phyloP scores from a whole-genome alignment of 805 yeast species.

The Saccharomyces eubayanus region DNA sequence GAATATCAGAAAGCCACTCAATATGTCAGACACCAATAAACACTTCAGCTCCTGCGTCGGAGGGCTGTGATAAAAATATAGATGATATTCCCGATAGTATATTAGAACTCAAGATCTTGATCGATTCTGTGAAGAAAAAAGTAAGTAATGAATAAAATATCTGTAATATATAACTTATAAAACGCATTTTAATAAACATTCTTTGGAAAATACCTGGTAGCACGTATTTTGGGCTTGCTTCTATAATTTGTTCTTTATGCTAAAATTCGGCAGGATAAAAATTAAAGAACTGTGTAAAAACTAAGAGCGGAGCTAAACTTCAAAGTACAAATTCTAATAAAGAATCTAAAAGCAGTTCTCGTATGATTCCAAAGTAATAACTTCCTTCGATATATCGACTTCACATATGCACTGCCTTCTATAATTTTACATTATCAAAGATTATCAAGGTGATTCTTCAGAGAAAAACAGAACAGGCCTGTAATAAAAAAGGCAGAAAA shows the following conservation, averaged over 20 bases:
- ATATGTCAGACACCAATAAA: conserved; percentile 18
- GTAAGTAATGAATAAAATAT: conserved; percentile 6
- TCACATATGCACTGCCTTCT: neutral
- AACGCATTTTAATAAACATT: neutral
- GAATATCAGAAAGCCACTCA: conserved; percentile 6
- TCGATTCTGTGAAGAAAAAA: conserved; percentile 24
- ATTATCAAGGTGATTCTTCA: neutral
- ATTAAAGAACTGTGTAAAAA: neutral
- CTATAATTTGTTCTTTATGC: neutral
- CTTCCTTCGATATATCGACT: neutral
- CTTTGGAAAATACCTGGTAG: neutral
- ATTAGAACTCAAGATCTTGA: conserved; percentile 20
- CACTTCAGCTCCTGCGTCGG: conserved; percentile 4
- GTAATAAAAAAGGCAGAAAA: neutral
- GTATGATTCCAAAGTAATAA: neutral
- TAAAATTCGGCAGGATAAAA: neutral
- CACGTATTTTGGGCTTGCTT: neutral
- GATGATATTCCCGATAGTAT: conserved; percentile 8
- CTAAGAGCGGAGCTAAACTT: neutral
- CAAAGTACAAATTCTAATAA: neutral
- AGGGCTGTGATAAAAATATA: neutral
- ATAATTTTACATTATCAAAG: neutral
- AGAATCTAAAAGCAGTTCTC: neutral
- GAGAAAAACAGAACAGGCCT: neutral
- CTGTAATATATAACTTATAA: neutral